phyloP scores from a whole-genome alignment of 2,329 filamentous ascomycete genomes.

The Aspergillus costaricaensis region DNA sequence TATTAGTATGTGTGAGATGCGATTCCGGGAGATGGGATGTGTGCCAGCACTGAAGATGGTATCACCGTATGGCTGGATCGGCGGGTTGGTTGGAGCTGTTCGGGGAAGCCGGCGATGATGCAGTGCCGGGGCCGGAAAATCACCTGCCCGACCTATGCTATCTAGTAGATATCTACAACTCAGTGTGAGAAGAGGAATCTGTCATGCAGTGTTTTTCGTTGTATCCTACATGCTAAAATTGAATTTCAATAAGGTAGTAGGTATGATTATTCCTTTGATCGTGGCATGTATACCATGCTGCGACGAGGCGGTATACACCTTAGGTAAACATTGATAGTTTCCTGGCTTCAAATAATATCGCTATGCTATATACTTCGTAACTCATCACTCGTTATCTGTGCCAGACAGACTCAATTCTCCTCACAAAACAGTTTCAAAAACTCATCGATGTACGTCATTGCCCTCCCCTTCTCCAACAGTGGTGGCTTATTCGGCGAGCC shows the following conservation, averaged over 20 bases:
- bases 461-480: constrained; percentile 40
- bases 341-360: background rate
- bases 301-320: background rate
- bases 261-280: too few species aligned
- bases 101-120: constrained; percentile 22
- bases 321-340: background rate
- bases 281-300: background rate
- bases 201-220: too few species aligned
- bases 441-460: constrained; percentile 45
- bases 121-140: constrained; percentile 25
- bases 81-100: constrained; percentile 5
- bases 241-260: too few species aligned
- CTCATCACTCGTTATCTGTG: constrained; percentile 24
- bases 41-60: constrained; percentile 3
- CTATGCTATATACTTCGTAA: constrained; percentile 25
- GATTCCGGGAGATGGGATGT: background rate
- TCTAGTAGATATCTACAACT: too few species aligned
- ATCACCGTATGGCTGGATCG: background rate
- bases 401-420: constrained; percentile 30
- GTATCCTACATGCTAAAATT: too few species aligned
- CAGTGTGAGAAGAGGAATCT: too few species aligned
- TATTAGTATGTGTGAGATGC: background rate
- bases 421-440: constrained; percentile 46
- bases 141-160: constrained; percentile 12
- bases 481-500: constrained; percentile 18